Percentiles rank a stretch among this genome's conserved stretches.
phyloP scores from a whole-genome alignment of 2,329 filamentous ascomycete genomes.

The Aureobasidium mangrovei region DNA sequence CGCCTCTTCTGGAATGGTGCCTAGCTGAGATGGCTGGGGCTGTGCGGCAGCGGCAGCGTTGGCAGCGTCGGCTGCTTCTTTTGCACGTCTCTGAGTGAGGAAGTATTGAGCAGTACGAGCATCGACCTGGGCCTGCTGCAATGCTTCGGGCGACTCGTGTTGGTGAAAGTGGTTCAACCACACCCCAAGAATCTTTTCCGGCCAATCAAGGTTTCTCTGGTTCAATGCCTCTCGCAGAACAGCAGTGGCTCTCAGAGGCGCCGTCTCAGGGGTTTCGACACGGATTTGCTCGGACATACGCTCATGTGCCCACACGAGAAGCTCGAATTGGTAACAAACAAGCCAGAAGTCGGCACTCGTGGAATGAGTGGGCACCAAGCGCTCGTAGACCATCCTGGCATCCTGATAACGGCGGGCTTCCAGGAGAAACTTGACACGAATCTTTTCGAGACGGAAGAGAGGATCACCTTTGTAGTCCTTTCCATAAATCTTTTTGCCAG shows the following conservation, averaged over 20 bases:
- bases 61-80: constrained; percentile 57
- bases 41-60: constrained; percentile 40
- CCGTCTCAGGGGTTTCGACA: constrained; percentile 44
- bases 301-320: constrained; percentile 58
- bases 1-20: constrained; percentile 23
- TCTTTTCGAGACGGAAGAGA: constrained; percentile 78
- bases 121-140: constrained; percentile 65
- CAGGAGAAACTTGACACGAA: constrained; percentile 84
- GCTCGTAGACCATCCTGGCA: constrained; percentile 47
- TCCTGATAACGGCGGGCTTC: constrained; percentile 70
- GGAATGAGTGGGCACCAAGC: constrained; percentile 58
- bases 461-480: constrained; percentile 77
- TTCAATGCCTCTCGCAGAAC: constrained; percentile 65
- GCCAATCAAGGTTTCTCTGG: constrained; percentile 59
- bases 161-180: constrained; percentile 79
- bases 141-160: constrained; percentile 68
- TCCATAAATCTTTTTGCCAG: constrained; percentile 70
- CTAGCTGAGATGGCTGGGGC: constrained; percentile 22
- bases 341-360: constrained; percentile 91
- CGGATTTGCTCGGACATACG: constrained; percentile 43
- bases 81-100: constrained; percentile 55
- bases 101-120: constrained; percentile 60
- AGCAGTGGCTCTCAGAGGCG: constrained; percentile 65
- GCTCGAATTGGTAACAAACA: constrained; percentile 85
- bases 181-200: constrained; percentile 65